Conservation (phyloP, 805 yeast species). For the Clavispora phyllophila region DNA sequence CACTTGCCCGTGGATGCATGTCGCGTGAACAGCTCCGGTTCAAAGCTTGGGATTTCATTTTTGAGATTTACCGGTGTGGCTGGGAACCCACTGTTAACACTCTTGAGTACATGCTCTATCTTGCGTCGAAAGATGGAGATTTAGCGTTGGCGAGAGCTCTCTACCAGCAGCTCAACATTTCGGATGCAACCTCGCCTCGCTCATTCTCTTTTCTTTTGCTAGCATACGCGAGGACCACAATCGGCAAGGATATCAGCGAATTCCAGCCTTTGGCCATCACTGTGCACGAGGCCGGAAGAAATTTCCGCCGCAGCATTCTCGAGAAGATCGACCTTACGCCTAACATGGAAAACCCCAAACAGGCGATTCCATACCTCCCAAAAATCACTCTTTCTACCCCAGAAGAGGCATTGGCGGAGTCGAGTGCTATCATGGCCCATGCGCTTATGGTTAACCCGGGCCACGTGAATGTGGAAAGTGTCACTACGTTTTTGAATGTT, state of each 20-base stretch:
- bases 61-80: slow-evolving; percentile 49
- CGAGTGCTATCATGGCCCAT: slow-evolving; percentile 70
- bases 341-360: slow-evolving; percentile 2
- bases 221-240: slow-evolving; percentile 36
- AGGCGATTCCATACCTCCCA: slow-evolving; percentile 69
- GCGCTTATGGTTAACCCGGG: slow-evolving; percentile 41
- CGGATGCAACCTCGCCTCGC: slow-evolving; percentile 30
- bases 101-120: slow-evolving; percentile 63
- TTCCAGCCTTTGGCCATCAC: slow-evolving; percentile 29
- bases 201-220: slow-evolving; percentile 43
- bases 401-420: slow-evolving; percentile 58
- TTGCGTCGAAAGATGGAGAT: slow-evolving; percentile 82
- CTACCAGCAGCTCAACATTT: slow-evolving; percentile 42
- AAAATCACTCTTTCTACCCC: slow-evolving; percentile 35
- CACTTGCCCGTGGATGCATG: slow-evolving; percentile 66
- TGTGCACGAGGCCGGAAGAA: slow-evolving; percentile 41
- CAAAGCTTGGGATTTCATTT: slow-evolving; percentile 75
- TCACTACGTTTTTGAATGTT: slow-evolving; percentile 51
- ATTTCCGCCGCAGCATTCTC: slow-evolving; percentile 43
- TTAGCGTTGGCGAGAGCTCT: slow-evolving; percentile 64
- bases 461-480: slow-evolving; percentile 35
- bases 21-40: slow-evolving; percentile 41
- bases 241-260: not conserved
- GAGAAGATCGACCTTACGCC: slow-evolving; percentile 33
- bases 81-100: slow-evolving; percentile 45